Conservation (phyloP, 176 grass and related monocot species). For the Oryza glumipatula region DNA sequence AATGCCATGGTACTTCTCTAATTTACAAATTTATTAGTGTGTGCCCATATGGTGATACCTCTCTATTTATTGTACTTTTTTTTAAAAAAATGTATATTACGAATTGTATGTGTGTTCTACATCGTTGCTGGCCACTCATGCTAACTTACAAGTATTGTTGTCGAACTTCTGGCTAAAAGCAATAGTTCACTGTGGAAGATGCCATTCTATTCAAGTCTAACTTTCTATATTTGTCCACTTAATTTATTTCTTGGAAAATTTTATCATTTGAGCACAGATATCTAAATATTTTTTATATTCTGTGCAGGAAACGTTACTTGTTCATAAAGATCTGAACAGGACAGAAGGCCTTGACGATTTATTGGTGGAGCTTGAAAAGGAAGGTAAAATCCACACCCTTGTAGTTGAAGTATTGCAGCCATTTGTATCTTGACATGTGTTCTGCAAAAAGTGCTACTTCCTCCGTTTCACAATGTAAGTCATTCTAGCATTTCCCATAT, state of each 20-base stretch:
- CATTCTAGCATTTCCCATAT: no score
- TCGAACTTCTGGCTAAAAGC: background rate
- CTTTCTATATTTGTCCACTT: background rate
- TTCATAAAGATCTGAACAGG: conserved; percentile 88
- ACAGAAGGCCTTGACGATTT: conserved; percentile 82
- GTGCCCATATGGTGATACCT: background rate
- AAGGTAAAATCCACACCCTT: conserved; percentile 53
- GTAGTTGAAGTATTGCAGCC: background rate
- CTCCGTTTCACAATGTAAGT: no score
- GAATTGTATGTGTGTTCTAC: background rate
- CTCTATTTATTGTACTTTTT: background rate
- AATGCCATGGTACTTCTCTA: conserved; percentile 90
- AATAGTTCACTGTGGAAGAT: background rate
- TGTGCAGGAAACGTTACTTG: conserved; percentile 91
- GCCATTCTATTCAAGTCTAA: background rate
- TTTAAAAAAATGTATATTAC: background rate
- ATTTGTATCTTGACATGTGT: background rate
- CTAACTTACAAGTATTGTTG: background rate
- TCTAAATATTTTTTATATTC: background rate
- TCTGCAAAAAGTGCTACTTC: background rate
- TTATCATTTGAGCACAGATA: background rate
- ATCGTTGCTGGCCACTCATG: background rate
- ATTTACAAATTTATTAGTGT: background rate
- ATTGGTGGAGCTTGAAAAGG: conserved; percentile 71
- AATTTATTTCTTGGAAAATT: background rate